Percentiles rank a stretch among this genome's conserved stretches.
phyloP scores from a whole-genome alignment of 768 basidiomycete genomes.

The Neoboletus subvelutipes region DNA sequence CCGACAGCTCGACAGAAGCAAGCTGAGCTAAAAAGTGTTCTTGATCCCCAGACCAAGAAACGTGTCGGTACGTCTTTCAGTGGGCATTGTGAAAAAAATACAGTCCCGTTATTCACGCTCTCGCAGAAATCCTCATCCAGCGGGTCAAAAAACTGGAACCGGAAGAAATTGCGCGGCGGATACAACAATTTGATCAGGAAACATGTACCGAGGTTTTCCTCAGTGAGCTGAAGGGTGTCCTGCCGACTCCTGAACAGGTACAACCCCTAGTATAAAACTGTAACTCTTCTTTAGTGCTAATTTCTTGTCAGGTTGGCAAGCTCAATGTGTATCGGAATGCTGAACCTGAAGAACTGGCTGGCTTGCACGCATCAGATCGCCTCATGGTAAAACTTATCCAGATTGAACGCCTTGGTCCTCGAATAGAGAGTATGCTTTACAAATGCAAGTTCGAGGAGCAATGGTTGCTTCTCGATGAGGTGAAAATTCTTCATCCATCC shows the following conservation, averaged over 20 bases:
- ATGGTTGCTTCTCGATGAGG: conserved; percentile 79
- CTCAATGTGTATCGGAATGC: conserved; percentile 87
- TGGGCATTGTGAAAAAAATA: not conserved
- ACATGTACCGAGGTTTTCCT: conserved; percentile 89
- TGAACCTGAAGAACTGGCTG: conserved; percentile 80
- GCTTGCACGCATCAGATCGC: conserved; percentile 91
- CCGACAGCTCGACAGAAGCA: conserved; percentile 72
- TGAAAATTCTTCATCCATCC: conserved; percentile 30
- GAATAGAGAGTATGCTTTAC: conserved; percentile 96
- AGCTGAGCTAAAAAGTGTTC: conserved; percentile 87
- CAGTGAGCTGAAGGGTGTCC: conserved; percentile 79
- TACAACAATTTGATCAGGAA: conserved; percentile 83
- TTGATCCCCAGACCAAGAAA: conserved; percentile 90
- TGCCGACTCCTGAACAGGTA: conserved; percentile 92
- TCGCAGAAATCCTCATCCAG: conserved; percentile 87
- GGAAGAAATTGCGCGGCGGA: conserved; percentile 80
- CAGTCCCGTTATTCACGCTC: not conserved
- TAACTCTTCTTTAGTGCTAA: not conserved
- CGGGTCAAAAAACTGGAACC: conserved; percentile 80
- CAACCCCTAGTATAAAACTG: conserved; percentile 2
- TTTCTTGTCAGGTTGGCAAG: conserved; percentile 67
- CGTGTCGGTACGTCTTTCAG: conserved; percentile 70
- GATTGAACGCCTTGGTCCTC: conserved; percentile 81
- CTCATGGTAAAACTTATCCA: conserved; percentile 97
- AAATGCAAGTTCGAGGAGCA: conserved; percentile 86